These are phyloP conservation scores for Xylona heveae DNA, from an alignment of 495 filamentous ascomycete genomes.

Conservation along the genomic window DNA sequence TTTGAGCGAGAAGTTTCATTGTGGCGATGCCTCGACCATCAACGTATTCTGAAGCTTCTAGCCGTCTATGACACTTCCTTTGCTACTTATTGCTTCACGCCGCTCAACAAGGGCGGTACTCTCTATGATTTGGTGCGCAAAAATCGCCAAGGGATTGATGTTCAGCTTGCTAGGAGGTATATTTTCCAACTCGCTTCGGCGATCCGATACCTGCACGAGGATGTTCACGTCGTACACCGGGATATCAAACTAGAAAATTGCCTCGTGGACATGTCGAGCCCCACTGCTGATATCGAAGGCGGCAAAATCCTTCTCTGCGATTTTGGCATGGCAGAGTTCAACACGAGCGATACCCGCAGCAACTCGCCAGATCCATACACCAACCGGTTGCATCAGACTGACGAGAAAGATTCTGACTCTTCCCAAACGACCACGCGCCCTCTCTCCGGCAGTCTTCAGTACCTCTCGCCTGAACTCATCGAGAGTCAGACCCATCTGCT, in stretches of 20 bases:
- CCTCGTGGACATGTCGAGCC: constrained; percentile 34
- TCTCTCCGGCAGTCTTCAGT: constrained; percentile 42
- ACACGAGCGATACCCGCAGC: constrained; percentile 23
- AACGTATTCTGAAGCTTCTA: constrained; percentile 41
- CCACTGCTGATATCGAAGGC: constrained; percentile 23
- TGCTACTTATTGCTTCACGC: constrained; percentile 57
- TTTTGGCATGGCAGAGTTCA: constrained; percentile 58
- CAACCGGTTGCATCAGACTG: constrained; percentile 16
- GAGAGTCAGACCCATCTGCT: constrained; percentile 17
- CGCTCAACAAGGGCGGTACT: constrained; percentile 42
- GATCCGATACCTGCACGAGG: constrained; percentile 52
- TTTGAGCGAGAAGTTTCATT: constrained; percentile 56
- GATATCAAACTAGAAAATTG: constrained; percentile 69
- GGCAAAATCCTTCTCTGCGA: constrained; percentile 48
- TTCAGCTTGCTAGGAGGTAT: constrained; percentile 36
- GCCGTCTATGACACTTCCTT: constrained; percentile 48
- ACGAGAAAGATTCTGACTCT: constrained; percentile 13
- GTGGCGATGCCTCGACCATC: constrained; percentile 48
- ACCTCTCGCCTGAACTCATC: constrained; percentile 41
- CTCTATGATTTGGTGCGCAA: constrained; percentile 46
- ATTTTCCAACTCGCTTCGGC: constrained; percentile 46
- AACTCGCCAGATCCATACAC: constrained; percentile 24
- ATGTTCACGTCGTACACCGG: constrained; percentile 46
- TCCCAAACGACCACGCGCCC: constrained; percentile 29
- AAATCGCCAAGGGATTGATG: constrained; percentile 31